These are phyloP conservation scores for Arthrobotrys sphaeroides DNA, from an alignment of 2,329 filamentous ascomycete genomes.

Conservation along the genomic window DNA sequence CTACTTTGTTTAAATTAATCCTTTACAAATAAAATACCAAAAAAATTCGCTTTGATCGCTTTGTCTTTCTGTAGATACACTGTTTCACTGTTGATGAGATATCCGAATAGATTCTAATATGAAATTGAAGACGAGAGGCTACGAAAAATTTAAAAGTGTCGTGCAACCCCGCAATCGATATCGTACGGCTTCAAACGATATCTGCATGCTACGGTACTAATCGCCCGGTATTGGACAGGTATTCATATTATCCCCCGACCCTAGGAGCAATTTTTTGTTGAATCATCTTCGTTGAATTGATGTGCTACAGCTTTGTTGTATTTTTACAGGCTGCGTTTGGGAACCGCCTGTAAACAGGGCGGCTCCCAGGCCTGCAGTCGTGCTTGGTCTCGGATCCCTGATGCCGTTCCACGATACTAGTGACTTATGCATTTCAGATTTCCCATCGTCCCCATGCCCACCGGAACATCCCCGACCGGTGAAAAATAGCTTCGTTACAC, in stretches of 20 bases:
- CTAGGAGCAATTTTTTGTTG: not conserved
- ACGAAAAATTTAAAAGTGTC: too few species aligned
- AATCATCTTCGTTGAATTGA: not conserved
- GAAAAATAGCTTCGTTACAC: constrained; percentile 33
- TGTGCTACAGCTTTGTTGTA: not conserved
- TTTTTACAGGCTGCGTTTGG: not conserved
- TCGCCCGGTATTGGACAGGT: too few species aligned
- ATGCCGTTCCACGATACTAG: too few species aligned
- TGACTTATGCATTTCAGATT: constrained; percentile 27
- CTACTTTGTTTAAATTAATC: constrained; percentile 39
- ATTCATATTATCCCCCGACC: too few species aligned
- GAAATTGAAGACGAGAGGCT: too few species aligned
- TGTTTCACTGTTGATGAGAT: too few species aligned
- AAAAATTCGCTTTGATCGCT: constrained; percentile 39
- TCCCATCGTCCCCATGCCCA: constrained; percentile 3
- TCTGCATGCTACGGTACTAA: too few species aligned
- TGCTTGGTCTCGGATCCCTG: constrained; percentile 5
- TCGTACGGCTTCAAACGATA: too few species aligned
- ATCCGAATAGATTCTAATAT: too few species aligned
- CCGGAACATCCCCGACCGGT: constrained; percentile 1
- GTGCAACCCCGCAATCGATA: too few species aligned
- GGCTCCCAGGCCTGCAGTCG: not conserved
- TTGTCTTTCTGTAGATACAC: not conserved
- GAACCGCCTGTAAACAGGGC: not conserved
- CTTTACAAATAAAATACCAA: constrained; percentile 47